A percentile compares a stretch with the other conserved stretches of the same genome.
Conservation (phyloP, 192 early-diverging fungal species). For the Backusella macrospora region DNA sequence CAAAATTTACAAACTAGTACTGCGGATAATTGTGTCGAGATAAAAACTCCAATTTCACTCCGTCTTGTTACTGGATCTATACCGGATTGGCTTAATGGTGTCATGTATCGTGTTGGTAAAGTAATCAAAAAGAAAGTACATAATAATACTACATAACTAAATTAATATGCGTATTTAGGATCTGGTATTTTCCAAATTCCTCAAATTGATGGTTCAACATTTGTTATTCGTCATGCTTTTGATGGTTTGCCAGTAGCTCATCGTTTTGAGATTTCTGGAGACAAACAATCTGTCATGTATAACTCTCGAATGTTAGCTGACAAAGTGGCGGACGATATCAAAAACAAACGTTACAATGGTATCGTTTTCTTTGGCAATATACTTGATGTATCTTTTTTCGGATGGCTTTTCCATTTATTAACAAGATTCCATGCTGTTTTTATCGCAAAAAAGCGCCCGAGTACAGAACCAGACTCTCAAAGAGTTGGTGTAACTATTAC, state of each 20-base stretch:
- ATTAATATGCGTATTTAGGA: too few species aligned
- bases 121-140: neutral
- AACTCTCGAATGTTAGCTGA: slow-evolving; percentile 35
- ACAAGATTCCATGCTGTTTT: neutral
- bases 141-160: neutral
- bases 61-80: slow-evolving; percentile 41
- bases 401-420: neutral
- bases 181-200: slow-evolving; percentile 33
- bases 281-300: slow-evolving; percentile 18
- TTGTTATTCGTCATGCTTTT: slow-evolving; percentile 39
- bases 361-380: slow-evolving; percentile 33
- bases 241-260: slow-evolving; percentile 36
- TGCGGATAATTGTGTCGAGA: slow-evolving; percentile 40
- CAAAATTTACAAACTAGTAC: neutral
- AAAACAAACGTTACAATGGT: neutral
- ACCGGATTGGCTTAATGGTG: slow-evolving; percentile 55
- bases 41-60: slow-evolving; percentile 33
- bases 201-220: slow-evolving; percentile 21
- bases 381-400: neutral
- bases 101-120: slow-evolving; percentile 51
- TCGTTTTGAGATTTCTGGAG: slow-evolving; percentile 31
- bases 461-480: slow-evolving; percentile 2
- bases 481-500: slow-evolving; percentile 35
- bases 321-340: slow-evolving; percentile 18
- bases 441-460: neutral